Percentiles rank a stretch among this genome's conserved stretches.
Conservation (phyloP, 2,329 filamentous ascomycete species). For the Tolypocladium amazonense region DNA sequence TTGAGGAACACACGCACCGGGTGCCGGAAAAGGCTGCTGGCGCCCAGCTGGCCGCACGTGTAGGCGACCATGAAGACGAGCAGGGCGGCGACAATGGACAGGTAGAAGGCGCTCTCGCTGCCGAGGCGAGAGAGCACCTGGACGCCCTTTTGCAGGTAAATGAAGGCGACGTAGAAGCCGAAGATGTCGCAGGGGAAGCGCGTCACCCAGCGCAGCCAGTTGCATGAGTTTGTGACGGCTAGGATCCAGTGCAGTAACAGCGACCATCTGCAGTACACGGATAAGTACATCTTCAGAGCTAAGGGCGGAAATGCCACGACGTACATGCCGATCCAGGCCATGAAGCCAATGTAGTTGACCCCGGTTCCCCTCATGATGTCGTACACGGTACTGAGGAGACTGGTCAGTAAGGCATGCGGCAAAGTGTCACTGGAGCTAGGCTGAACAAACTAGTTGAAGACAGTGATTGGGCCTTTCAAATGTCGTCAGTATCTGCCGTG, state of each 20-base stretch:
- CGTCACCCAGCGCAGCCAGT: conserved; percentile 80
- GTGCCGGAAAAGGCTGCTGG: conserved; percentile 62
- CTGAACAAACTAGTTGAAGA: conserved; percentile 67
- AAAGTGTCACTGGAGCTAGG: no score
- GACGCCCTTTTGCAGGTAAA: conserved; percentile 85
- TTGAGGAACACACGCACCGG: conserved; percentile 73
- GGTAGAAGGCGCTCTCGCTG: conserved; percentile 56
- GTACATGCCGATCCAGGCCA: conserved; percentile 80
- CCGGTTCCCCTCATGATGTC: conserved; percentile 72
- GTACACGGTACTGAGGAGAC: conserved; percentile 59
- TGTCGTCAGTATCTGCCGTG: conserved; percentile 2
- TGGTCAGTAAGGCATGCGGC: not conserved
- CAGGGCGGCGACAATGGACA: conserved; percentile 66
- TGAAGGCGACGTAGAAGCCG: conserved; percentile 85
- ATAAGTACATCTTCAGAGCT: not conserved
- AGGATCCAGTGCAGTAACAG: conserved; percentile 76
- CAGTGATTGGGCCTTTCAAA: conserved; percentile 64
- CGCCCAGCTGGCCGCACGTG: conserved; percentile 59
- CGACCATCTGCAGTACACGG: conserved; percentile 50
- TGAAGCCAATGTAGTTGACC: conserved; percentile 77
- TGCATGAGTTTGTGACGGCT: conserved; percentile 77
- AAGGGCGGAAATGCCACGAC: conserved; percentile 10
- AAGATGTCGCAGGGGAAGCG: conserved; percentile 91
- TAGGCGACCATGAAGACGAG: conserved; percentile 72
- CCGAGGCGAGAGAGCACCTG: conserved; percentile 75